Evolutionary conservation across 1,284 basidiomycete species (phyloP).

Genomic region (Rugosomyces carneus): DNA sequence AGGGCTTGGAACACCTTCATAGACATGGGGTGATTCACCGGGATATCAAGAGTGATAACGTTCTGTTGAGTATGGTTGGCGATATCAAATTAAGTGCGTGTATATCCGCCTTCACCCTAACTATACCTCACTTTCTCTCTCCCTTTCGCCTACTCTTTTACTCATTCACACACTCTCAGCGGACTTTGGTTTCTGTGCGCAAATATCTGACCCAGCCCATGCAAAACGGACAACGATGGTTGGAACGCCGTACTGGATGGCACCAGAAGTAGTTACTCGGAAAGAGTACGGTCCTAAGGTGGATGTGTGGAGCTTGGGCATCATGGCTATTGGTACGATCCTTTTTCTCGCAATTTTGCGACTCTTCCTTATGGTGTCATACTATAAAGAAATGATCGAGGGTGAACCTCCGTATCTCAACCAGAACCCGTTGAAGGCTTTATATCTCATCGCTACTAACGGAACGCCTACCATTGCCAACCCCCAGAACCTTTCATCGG

Average conservation of each 20-base stretch:
- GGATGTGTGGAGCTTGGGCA: constrained; percentile 97
- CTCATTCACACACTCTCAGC: too few species aligned
- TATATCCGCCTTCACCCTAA: not conserved
- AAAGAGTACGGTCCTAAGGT: constrained; percentile 99
- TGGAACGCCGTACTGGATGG: constrained; percentile 99
- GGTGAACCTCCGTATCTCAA: constrained; percentile 98
- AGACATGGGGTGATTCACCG: constrained; percentile 94
- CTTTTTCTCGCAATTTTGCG: constrained; percentile 2
- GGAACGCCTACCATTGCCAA: constrained; percentile 97
- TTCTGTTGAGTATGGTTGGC: constrained; percentile 85
- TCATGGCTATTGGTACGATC: constrained; percentile 91
- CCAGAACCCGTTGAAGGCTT: constrained; percentile 91
- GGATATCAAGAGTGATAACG: constrained; percentile 98
- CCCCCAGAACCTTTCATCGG: constrained; percentile 80
- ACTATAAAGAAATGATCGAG: constrained; percentile 88
- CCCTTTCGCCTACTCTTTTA: constrained; percentile 2
- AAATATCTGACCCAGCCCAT: constrained; percentile 86
- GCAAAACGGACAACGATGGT: constrained; percentile 99
- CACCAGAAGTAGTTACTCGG: constrained; percentile 95
- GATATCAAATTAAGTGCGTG: constrained; percentile 95
- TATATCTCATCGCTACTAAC: constrained; percentile 97
- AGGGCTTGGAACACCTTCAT: constrained; percentile 90
- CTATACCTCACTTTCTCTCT: not conserved
- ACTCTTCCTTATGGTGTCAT: constrained; percentile 4
- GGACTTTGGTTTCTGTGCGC: constrained; percentile 98